Conservation (phyloP, 169 alveolate genomes). For the Babesia caballi region DNA sequence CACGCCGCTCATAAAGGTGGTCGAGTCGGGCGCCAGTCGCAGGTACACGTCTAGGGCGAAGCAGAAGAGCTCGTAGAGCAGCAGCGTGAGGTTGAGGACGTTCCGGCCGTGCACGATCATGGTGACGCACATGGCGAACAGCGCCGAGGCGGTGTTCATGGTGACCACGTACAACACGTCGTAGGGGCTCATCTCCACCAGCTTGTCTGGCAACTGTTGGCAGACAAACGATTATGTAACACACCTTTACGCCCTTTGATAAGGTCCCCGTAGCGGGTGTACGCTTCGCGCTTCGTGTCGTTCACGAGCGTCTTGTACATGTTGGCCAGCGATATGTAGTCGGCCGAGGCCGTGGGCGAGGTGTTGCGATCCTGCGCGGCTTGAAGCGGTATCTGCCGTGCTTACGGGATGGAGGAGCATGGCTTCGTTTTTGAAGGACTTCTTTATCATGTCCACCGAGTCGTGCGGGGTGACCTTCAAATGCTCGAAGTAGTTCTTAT, state of each 20-base stretch:
- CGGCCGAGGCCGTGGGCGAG: slow-evolving; percentile 10
- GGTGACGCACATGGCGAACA: slow-evolving; percentile 21
- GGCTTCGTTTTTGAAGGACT: slow-evolving; percentile 88
- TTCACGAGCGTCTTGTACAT: slow-evolving; percentile 40
- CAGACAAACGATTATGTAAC: background rate
- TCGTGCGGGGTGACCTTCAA: slow-evolving; percentile 87
- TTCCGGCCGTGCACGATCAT: slow-evolving; percentile 24
- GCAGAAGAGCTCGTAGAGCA: slow-evolving; percentile 45
- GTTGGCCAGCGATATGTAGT: slow-evolving; percentile 25
- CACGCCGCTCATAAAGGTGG: slow-evolving; percentile 6
- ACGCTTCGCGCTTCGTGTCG: slow-evolving; percentile 24
- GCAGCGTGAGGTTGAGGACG: slow-evolving; percentile 12
- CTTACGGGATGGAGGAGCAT: slow-evolving; percentile 56
- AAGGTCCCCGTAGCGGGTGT: slow-evolving; percentile 40
- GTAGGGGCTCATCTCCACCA: slow-evolving; percentile 5
- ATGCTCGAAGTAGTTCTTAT: slow-evolving; percentile 83
- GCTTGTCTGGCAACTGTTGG: background rate
- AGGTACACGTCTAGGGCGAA: slow-evolving; percentile 42
- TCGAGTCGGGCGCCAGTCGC: slow-evolving; percentile 37
- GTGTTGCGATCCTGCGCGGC: slow-evolving; percentile 54
- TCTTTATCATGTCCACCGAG: slow-evolving; percentile 85
- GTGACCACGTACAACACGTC: slow-evolving; percentile 45
- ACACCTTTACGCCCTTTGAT: slow-evolving; percentile 3
- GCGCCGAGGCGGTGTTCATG: slow-evolving; percentile 20
- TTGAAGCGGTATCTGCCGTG: background rate